Evolutionary conservation across 2,329 filamentous ascomycete species (phyloP).

Genomic region (Chaetomium strumarium): DNA sequence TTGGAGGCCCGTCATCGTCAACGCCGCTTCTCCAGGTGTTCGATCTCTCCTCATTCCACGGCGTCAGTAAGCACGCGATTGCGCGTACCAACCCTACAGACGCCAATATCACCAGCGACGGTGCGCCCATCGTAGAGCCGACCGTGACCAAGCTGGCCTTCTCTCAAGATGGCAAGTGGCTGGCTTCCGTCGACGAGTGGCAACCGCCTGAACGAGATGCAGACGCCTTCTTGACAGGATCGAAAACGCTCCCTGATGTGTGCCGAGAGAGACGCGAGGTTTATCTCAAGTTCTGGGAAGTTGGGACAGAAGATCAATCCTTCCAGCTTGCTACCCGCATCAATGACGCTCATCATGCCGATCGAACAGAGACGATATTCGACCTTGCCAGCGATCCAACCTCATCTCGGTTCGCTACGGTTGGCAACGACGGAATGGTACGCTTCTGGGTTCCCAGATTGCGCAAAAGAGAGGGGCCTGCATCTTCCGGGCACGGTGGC

Average conservation of each 20-base stretch:
- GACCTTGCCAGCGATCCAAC: constrained; percentile 67
- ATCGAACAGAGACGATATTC: constrained; percentile 55
- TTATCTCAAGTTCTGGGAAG: constrained; percentile 84
- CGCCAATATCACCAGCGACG: constrained; percentile 66
- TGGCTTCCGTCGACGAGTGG: constrained; percentile 92
- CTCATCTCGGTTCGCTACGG: constrained; percentile 69
- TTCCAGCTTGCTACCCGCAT: constrained; percentile 79
- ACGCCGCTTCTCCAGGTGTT: constrained; percentile 71
- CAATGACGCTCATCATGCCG: constrained; percentile 69
- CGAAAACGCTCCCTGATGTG: constrained; percentile 36
- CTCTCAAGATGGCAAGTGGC: constrained; percentile 77
- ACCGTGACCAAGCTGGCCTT: constrained; percentile 69
- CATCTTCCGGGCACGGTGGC: constrained; percentile 52
- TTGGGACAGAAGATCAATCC: constrained; percentile 48
- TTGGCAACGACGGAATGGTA: constrained; percentile 73
- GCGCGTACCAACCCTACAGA: constrained; percentile 83
- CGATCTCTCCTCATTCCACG: constrained; percentile 71
- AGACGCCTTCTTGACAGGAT: constrained; percentile 46
- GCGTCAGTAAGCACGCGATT: constrained; percentile 80
- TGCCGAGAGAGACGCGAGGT: constrained; percentile 59
- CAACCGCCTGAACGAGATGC: constrained; percentile 65
- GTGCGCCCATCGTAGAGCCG: constrained; percentile 68
- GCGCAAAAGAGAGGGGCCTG: constrained; percentile 61
- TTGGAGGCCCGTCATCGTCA: constrained; percentile 45
- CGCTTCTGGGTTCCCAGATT: constrained; percentile 76